Percentiles rank a stretch among this genome's conserved stretches.
phyloP scores from a whole-genome alignment of 176 grass and related monocot genomes.

The Triticum aestivum region IWGSC_CS_RefSeq_v2.1 NC_057814.1:228660017-228660516 shows the following conservation, averaged over 20 bases:
- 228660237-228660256: constrained; percentile 85
- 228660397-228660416: background rate
- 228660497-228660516: background rate
- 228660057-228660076: constrained; percentile 3
- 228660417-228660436: background rate
- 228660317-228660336: background rate
- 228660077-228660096: background rate
- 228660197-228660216: constrained; percentile 72
- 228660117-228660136: constrained; percentile 86
- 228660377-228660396: background rate
- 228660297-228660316: background rate
- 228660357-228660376: background rate
- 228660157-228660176: constrained; percentile 80
- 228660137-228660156: constrained; percentile 89
- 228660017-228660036: constrained; percentile 65
- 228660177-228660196: constrained; percentile 64
- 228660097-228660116: constrained; percentile 53
- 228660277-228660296: background rate
- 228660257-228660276: constrained; percentile 91
- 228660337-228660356: background rate
- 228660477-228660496: background rate
- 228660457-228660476: background rate
- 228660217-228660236: constrained; percentile 62
- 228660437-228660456: background rate
- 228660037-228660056: constrained; percentile 14